Evolutionary conservation across 306 rosid species (phyloP).

Genomic region (Cucurbita ficifolia): DNA sequence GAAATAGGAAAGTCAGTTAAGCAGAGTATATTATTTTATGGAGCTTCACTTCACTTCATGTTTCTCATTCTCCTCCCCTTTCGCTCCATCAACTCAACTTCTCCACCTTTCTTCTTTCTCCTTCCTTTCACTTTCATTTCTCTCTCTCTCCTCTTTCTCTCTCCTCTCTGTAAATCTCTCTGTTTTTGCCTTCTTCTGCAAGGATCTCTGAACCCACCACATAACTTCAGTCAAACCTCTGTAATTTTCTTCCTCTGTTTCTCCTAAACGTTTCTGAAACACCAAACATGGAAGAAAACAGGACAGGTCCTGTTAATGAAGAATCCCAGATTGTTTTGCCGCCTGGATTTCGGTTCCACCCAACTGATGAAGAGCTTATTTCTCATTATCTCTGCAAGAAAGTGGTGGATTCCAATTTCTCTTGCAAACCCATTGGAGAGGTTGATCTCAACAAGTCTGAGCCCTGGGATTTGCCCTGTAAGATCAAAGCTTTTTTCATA

Average conservation of each 20-base stretch:
- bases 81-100: not conserved
- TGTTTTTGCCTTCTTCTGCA: not conserved
- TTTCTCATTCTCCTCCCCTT: not conserved
- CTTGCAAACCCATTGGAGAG: slow-evolving; percentile 72
- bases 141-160: not conserved
- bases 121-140: not conserved
- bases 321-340: slow-evolving; percentile 59
- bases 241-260: not conserved
- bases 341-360: slow-evolving; percentile 79
- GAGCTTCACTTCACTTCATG: not conserved
- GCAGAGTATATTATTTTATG: not conserved
- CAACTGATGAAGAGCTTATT: slow-evolving; percentile 89
- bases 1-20: not conserved
- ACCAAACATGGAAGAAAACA: slow-evolving; percentile 32
- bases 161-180: not conserved
- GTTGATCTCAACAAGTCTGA: slow-evolving; percentile 88
- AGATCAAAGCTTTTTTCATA: not conserved
- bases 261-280: not conserved
- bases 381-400: slow-evolving; percentile 57
- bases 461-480: slow-evolving; percentile 94
- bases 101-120: not conserved
- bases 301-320: slow-evolving; percentile 17
- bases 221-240: not conserved
- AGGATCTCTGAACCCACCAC: slow-evolving; percentile 1
- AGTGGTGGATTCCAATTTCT: slow-evolving; percentile 40